Evolutionary conservation across 805 yeast genomes (phyloP).

Genomic region (Huiozyma naganishii): DNA sequence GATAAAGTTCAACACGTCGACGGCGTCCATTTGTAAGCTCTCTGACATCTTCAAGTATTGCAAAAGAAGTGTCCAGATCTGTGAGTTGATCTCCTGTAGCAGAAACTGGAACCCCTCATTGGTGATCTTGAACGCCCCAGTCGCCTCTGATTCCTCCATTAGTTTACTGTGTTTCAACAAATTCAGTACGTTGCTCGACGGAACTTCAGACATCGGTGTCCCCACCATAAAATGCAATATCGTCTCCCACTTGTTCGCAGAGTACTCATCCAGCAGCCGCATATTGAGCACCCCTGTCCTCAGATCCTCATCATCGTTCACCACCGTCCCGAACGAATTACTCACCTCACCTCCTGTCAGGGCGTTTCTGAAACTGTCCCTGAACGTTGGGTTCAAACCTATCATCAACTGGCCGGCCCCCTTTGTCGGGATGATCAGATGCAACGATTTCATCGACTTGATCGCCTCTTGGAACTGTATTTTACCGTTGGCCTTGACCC

Average conservation of each 20-base stretch:
- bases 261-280: conserved; percentile 66
- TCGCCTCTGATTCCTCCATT: conserved; percentile 53
- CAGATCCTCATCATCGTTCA: conserved; percentile 40
- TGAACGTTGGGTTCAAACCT: conserved; percentile 60
- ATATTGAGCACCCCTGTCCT: conserved; percentile 39
- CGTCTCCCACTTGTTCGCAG: conserved; percentile 85
- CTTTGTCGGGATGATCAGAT: conserved; percentile 42
- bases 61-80: conserved; percentile 82
- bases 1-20: conserved; percentile 86
- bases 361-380: conserved; percentile 68
- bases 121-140: conserved; percentile 55
- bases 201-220: conserved; percentile 57
- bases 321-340: conserved; percentile 68
- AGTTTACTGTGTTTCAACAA: conserved; percentile 71
- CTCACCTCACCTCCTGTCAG: conserved; percentile 66
- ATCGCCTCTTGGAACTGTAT: conserved; percentile 59
- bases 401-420: conserved; percentile 20
- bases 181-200: conserved; percentile 73
- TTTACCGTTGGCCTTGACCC: conserved; percentile 56
- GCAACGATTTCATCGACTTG: conserved; percentile 63
- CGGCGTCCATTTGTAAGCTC: conserved; percentile 83
- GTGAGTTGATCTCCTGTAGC: conserved; percentile 85
- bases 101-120: conserved; percentile 89
- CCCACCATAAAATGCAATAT: conserved; percentile 97
- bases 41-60: conserved; percentile 84